These are phyloP conservation scores for Hymenotorrendiella dingleyae DNA, from an alignment of 2,329 filamentous ascomycete genomes.

Conservation along the genomic window DNA sequence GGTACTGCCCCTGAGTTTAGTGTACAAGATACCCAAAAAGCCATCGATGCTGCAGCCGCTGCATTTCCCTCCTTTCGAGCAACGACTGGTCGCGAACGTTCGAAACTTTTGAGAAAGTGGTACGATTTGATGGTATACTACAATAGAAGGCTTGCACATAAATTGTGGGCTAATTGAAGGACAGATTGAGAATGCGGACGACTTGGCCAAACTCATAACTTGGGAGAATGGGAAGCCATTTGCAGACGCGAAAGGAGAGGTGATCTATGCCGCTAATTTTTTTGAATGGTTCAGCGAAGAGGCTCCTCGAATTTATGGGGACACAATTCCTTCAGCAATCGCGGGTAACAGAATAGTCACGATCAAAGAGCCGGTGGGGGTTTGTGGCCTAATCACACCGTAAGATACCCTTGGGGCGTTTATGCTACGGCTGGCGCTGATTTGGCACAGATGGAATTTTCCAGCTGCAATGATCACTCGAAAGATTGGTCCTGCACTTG, in stretches of 20 bases:
- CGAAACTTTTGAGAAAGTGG: conserved; percentile 72
- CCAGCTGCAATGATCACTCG: conserved; percentile 70
- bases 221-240: conserved; percentile 87
- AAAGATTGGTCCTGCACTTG: conserved; percentile 69
- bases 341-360: conserved; percentile 71
- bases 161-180: neutral
- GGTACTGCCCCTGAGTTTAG: conserved; percentile 83
- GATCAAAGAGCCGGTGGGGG: conserved; percentile 76
- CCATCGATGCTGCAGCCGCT: conserved; percentile 75
- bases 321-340: conserved; percentile 65
- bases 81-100: conserved; percentile 67
- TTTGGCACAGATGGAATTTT: conserved; percentile 66
- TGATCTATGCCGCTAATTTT: conserved; percentile 67
- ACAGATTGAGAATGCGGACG: conserved; percentile 61
- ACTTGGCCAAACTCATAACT: conserved; percentile 76
- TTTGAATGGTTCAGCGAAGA: conserved; percentile 80
- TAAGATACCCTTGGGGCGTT: conserved; percentile 10
- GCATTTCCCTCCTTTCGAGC: conserved; percentile 68
- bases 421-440: neutral
- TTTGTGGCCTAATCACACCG: conserved; percentile 77
- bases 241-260: conserved; percentile 68
- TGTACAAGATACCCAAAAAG: conserved; percentile 67
- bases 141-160: neutral
- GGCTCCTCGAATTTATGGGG: conserved; percentile 67
- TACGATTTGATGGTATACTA: conserved; percentile 63